Evolutionary conservation across 495 filamentous ascomycete genomes (phyloP).

Genomic region (Penicillium daleae): DNA sequence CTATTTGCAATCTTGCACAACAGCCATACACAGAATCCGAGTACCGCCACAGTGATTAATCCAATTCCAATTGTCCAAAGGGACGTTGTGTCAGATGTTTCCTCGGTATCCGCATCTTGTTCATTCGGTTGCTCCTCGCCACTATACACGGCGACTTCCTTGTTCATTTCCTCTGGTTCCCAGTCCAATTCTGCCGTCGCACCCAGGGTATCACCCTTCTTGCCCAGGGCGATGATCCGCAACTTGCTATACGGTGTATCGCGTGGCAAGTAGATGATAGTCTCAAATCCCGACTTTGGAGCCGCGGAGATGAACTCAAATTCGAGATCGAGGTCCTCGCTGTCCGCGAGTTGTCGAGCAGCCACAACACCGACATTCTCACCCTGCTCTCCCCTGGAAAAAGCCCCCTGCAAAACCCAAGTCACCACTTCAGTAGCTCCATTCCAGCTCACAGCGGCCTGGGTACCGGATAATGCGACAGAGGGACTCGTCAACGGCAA

Average conservation of each 20-base stretch:
- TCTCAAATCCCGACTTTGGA: slow-evolving; percentile 42
- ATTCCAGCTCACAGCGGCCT: slow-evolving; percentile 45
- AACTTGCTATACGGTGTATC: slow-evolving; percentile 15
- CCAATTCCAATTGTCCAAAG: slow-evolving; percentile 16
- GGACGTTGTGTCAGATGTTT: neutral
- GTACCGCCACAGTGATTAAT: slow-evolving; percentile 12
- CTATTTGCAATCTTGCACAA: neutral
- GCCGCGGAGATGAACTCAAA: slow-evolving; percentile 32
- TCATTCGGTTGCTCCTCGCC: neutral
- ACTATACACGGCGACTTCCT: slow-evolving; percentile 11
- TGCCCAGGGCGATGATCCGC: slow-evolving; percentile 23
- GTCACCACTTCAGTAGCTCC: slow-evolving; percentile 45
- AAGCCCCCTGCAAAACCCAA: slow-evolving; percentile 40
- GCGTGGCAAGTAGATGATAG: slow-evolving; percentile 28
- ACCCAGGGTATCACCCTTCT: slow-evolving; percentile 9
- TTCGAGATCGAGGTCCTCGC: neutral
- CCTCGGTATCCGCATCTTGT: neutral
- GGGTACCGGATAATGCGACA: slow-evolving; percentile 31
- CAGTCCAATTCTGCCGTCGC: slow-evolving; percentile 12
- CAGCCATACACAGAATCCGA: slow-evolving; percentile 18
- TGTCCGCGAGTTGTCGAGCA: neutral
- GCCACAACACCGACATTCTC: neutral
- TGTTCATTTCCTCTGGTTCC: slow-evolving; percentile 20
- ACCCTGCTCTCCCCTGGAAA: slow-evolving; percentile 12
- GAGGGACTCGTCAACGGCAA: slow-evolving; percentile 32